Evolutionary conservation across 805 yeast species (phyloP), one percentile per base, ranked within the genome.

Genomic region (Yarrowia osloensis): DNA sequence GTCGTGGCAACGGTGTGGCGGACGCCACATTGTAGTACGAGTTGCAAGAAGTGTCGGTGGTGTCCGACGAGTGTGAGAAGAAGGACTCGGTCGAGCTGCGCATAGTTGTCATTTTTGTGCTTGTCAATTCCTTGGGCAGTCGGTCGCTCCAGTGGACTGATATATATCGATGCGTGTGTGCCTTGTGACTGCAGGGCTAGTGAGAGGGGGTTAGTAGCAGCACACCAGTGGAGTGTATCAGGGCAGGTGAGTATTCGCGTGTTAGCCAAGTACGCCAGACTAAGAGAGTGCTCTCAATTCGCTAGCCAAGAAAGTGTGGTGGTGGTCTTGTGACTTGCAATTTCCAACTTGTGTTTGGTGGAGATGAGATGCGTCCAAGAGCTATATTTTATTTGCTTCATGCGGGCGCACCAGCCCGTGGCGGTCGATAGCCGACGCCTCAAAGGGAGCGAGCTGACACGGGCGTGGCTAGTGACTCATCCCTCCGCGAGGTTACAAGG

Each of bases 391-490:
- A 52, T 52, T 54, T 35, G 12, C 26, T 54, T 37, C 24, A 17
- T 24, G 63, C 37, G 49, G 11, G 1, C 35, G 31, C 59, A 15
- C 44, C 22, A 13, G 37, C 19, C 29, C 29, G 29, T 22, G 17
- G 35, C 17, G 5, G 26, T 40, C 49, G 49, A 57, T 57, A 57
- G 63, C 63, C 63, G 63, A 17, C 13, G 44, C 22, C 44, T 24
- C 19, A 22, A 22, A 21, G 19, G 33, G 12, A 26, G 21, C 8
- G 22, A n/a, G 37, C 13, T 2, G 26, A 13, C 29, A 31, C 31
- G n/a, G 47, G 15, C 3, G 63, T 57, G 63, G 63, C 63, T 57
- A 57, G 63, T 57, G 63, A 57, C 63, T 57, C 63, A 57, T 40
- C 49, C 17, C 37, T 19, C 28, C 49, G 63, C 47, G 44, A 9